Evolutionary conservation across 2,329 filamentous ascomycete genomes (phyloP).

Genomic region (Aspergillus sp.): DNA sequence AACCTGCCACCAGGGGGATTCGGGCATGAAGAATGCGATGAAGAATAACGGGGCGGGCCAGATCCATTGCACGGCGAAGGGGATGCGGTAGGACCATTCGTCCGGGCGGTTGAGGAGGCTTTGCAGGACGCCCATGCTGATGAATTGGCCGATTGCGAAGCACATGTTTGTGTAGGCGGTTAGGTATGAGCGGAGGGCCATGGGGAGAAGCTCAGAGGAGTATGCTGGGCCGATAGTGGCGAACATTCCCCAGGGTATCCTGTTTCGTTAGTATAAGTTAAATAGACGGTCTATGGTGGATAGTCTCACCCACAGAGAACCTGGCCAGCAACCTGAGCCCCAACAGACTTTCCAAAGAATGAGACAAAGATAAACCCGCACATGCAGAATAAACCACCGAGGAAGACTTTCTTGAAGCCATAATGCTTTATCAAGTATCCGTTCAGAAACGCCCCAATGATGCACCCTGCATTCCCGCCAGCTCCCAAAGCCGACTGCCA

Average conservation of each 20-base stretch:
- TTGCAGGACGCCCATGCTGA: slow-evolving; percentile 50
- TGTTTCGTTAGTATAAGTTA: not conserved
- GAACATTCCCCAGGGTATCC: slow-evolving; percentile 56
- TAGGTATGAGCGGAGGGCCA: slow-evolving; percentile 51
- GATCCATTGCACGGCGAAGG: slow-evolving; percentile 55
- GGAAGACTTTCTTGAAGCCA: slow-evolving; percentile 25
- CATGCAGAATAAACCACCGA: slow-evolving; percentile 56
- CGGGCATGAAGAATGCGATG: slow-evolving; percentile 47
- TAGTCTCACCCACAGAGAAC: slow-evolving; percentile 55
- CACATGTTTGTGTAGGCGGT: slow-evolving; percentile 59
- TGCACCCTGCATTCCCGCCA: slow-evolving; percentile 61
- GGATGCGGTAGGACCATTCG: slow-evolving; percentile 53
- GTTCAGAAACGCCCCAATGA: slow-evolving; percentile 66
- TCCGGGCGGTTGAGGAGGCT: slow-evolving; percentile 36
- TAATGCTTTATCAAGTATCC: slow-evolving; percentile 60
- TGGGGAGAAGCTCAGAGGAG: slow-evolving; percentile 51
- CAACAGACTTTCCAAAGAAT: slow-evolving; percentile 63
- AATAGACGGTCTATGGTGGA: not conserved
- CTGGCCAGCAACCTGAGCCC: slow-evolving; percentile 60
- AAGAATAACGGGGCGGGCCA: slow-evolving; percentile 50
- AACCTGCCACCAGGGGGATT: slow-evolving; percentile 54
- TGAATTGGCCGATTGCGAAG: slow-evolving; percentile 58
- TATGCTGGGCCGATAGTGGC: slow-evolving; percentile 56
- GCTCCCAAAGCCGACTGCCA: slow-evolving; percentile 61
- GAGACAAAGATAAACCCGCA: slow-evolving; percentile 62